Conservation (phyloP, 116 monocot genomes). For the Dioscorea cayenensis region DNA sequence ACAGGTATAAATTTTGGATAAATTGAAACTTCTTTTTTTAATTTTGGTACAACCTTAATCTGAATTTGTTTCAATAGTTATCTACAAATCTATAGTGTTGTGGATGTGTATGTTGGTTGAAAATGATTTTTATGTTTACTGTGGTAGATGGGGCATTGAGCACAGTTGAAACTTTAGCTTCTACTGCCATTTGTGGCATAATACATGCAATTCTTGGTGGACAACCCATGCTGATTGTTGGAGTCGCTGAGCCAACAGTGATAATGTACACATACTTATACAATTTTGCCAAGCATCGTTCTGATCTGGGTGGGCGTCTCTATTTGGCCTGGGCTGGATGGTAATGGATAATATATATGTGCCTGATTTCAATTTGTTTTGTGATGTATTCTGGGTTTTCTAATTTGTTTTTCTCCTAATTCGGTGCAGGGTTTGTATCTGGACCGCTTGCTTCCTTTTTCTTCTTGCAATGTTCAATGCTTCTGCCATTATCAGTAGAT, state of each 20-base stretch:
- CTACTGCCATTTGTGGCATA: conserved; percentile 80
- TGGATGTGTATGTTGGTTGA: too few relatives aligned
- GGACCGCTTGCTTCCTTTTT: conserved; percentile 82
- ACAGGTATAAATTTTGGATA: conserved; percentile 31
- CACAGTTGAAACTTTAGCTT: conserved; percentile 81
- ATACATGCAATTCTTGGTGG: conserved; percentile 83
- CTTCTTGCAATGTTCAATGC: conserved; percentile 81
- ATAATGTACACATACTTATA: conserved; percentile 94
- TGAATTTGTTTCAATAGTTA: neutral
- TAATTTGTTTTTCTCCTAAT: neutral
- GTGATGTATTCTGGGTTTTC: neutral
- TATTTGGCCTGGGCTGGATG: conserved; percentile 90
- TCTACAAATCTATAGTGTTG: neutral
- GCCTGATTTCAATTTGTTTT: neutral
- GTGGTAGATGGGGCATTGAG: conserved; percentile 64
- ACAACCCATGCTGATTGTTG: conserved; percentile 89
- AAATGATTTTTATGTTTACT: neutral
- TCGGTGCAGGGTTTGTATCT: conserved; percentile 77
- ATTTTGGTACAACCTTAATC: too few relatives aligned
- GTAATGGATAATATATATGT: conserved; percentile 23
- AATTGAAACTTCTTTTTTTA: too few relatives aligned
- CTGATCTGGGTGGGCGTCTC: conserved; percentile 42
- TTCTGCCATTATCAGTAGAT: conserved; percentile 65
- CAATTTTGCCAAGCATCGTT: conserved; percentile 60
- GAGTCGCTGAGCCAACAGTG: conserved; percentile 89